phyloP scores from a whole-genome alignment of 1,284 basidiomycete species.

The Somion occarium region DNA sequence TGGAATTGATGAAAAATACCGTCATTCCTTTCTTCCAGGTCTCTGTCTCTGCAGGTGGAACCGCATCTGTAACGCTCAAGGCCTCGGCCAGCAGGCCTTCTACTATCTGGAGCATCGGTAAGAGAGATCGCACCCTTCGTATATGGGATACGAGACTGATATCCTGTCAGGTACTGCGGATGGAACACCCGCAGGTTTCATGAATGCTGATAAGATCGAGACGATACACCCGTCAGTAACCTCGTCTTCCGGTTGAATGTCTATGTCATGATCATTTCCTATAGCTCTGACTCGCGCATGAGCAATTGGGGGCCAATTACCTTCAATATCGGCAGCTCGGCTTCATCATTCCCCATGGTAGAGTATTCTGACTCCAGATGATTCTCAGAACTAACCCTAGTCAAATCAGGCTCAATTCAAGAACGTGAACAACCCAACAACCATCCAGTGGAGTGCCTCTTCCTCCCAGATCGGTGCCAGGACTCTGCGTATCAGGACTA shows the following conservation, averaged over 20 bases:
- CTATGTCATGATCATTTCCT: background rate
- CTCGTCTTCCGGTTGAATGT: background rate
- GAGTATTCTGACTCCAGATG: background rate
- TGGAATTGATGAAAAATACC: background rate
- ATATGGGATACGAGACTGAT: background rate
- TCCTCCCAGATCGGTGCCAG: constrained; percentile 41
- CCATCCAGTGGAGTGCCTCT: constrained; percentile 37
- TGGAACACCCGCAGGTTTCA: constrained; percentile 40
- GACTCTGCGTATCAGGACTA: constrained; percentile 42
- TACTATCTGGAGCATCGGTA: constrained; percentile 39
- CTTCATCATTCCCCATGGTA: constrained; percentile 37
- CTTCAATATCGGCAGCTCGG: constrained; percentile 36
- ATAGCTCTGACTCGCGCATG: constrained; percentile 41
- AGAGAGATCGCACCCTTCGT: background rate
- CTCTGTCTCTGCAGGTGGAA: constrained; percentile 36
- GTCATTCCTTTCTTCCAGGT: constrained; percentile 14
- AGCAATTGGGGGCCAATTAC: constrained; percentile 40
- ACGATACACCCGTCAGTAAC: constrained; percentile 41
- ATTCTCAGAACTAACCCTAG: background rate
- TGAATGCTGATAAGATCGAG: constrained; percentile 45
- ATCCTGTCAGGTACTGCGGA: constrained; percentile 32
- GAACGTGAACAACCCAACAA: constrained; percentile 40
- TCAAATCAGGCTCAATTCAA: constrained; percentile 34
- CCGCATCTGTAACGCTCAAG: constrained; percentile 30
- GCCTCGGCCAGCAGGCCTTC: constrained; percentile 29